A percentile compares a stretch with the other conserved stretches of the same genome.
phyloP scores from a whole-genome alignment of 495 filamentous ascomycete species.

The Apodospora peruviana region DNA sequence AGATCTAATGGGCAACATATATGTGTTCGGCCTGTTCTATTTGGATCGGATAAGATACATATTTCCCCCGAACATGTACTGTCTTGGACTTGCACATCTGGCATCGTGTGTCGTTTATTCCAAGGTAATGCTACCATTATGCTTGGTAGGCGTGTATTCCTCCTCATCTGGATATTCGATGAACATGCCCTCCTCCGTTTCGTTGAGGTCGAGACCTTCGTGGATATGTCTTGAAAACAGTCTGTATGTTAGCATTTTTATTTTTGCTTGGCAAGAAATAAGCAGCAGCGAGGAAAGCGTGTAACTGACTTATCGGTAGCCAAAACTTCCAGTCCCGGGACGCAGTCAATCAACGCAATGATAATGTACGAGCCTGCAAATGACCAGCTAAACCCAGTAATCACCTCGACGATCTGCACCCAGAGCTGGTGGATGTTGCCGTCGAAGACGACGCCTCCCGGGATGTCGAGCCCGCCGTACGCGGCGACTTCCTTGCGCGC shows the following conservation, averaged over 20 bases:
- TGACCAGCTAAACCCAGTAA: slow-evolving; percentile 21
- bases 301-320: slow-evolving; percentile 22
- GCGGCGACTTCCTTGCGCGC: slow-evolving; percentile 37
- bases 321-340: slow-evolving; percentile 23
- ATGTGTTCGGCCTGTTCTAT: no score
- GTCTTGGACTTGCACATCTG: no score
- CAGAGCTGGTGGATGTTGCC: slow-evolving; percentile 16
- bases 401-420: slow-evolving; percentile 22
- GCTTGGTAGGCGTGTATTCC: not conserved
- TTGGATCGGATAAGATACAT: no score
- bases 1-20: no score
- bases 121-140: no score
- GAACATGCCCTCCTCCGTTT: slow-evolving; percentile 18
- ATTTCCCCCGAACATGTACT: no score
- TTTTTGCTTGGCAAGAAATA: not conserved
- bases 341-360: slow-evolving; percentile 22
- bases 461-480: slow-evolving; percentile 21
- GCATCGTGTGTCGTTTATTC: no score
- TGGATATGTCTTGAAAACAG: slow-evolving; percentile 14
- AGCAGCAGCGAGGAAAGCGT: not conserved
- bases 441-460: slow-evolving; percentile 22
- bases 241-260: slow-evolving; percentile 6
- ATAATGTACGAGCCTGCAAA: slow-evolving; percentile 22
- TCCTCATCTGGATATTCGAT: not conserved
- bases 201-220: slow-evolving; percentile 21